Evolutionary conservation across 2,329 filamentous ascomycete species (phyloP).

Genomic region (Rutstroemia sp.): DNA sequence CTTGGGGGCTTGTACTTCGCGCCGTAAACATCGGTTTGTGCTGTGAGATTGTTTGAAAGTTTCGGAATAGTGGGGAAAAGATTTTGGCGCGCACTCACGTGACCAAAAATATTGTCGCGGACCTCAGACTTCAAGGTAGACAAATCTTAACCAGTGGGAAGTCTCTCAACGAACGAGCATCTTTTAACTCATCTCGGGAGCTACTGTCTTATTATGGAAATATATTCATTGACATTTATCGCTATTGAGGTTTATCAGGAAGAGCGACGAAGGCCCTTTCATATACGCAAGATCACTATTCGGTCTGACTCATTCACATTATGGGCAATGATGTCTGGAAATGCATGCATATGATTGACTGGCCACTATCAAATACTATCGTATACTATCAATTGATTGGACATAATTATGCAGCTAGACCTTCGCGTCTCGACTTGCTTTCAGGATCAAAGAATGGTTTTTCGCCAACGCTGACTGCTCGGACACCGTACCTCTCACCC

Average conservation of each 20-base stretch:
- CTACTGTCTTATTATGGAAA: too few relatives aligned
- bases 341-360: background rate
- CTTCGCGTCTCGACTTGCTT: conserved; percentile 37
- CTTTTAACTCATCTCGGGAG: too few relatives aligned
- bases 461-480: conserved; percentile 44
- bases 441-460: conserved; percentile 42
- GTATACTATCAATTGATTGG: background rate
- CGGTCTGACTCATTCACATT: background rate
- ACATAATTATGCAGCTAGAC: conserved; percentile 20
- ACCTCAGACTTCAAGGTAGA: too few relatives aligned
- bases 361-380: background rate
- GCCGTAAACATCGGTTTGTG: background rate
- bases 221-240: too few relatives aligned
- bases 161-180: too few relatives aligned
- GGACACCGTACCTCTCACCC: conserved; percentile 38
- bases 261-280: too few relatives aligned
- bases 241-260: too few relatives aligned
- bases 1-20: too few relatives aligned
- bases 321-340: background rate
- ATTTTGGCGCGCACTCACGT: background rate
- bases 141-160: too few relatives aligned
- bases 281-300: too few relatives aligned
- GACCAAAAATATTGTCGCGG: too few relatives aligned
- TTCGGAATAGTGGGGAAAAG: background rate
- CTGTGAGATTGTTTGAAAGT: background rate